Conservation (phyloP, 306 rosid genomes). For the Quercus cerris region DNA sequence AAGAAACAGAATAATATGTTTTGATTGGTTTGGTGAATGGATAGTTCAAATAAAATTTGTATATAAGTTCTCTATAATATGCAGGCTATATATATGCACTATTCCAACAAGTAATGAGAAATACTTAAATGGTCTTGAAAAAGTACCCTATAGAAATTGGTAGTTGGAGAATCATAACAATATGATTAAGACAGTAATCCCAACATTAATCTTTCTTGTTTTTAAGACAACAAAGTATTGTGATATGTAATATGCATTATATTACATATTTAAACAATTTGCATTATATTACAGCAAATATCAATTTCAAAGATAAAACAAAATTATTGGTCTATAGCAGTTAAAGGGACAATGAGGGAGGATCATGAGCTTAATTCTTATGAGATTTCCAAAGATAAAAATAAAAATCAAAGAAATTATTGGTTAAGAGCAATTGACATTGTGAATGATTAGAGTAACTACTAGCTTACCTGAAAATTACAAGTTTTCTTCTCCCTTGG, state of each 20-base stretch:
- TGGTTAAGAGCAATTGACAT: too few relatives aligned
- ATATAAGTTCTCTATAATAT: too few relatives aligned
- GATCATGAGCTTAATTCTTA: too few relatives aligned
- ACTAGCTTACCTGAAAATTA: neutral
- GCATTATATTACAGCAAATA: neutral
- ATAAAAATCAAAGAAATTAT: too few relatives aligned
- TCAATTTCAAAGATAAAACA: neutral
- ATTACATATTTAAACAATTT: neutral
- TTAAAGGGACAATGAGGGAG: too few relatives aligned
- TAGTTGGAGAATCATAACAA: neutral
- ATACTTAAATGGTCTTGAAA: neutral
- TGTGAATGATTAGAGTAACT: too few relatives aligned
- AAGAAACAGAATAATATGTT: too few relatives aligned
- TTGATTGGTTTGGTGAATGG: too few relatives aligned
- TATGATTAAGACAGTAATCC: neutral
- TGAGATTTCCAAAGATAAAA: too few relatives aligned
- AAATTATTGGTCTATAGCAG: neutral
- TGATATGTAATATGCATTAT: neutral
- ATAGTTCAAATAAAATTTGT: too few relatives aligned
- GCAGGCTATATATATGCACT: neutral
- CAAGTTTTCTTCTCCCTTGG: neutral
- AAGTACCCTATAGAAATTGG: neutral
- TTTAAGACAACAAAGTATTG: too few relatives aligned
- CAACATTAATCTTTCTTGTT: neutral
- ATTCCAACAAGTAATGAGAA: neutral